These are phyloP conservation scores for Ganoderma sinense DNA, from an alignment of 1,284 basidiomycete genomes.

Conservation along the genomic window DNA sequence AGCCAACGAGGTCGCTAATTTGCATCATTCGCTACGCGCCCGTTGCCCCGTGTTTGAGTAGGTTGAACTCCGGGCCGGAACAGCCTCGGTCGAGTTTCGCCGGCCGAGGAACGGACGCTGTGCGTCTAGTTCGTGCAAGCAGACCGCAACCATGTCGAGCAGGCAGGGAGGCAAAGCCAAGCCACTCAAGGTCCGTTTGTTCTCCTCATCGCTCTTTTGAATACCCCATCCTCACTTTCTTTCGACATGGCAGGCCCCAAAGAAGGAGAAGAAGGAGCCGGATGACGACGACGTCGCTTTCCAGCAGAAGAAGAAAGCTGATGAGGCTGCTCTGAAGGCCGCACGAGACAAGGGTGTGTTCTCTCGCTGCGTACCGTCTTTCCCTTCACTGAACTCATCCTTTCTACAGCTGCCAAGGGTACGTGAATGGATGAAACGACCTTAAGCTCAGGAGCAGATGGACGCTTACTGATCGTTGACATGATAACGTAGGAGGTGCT, in stretches of 20 bases:
- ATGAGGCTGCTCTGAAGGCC: conserved; percentile 72
- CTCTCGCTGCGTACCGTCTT: neutral
- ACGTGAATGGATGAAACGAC: conserved; percentile 32
- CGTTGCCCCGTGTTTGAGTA: neutral
- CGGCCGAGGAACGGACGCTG: neutral
- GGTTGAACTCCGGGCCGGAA: neutral
- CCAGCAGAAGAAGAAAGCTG: conserved; percentile 78
- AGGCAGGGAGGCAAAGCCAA: conserved; percentile 85
- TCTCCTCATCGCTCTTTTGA: neutral
- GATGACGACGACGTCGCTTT: conserved; percentile 75
- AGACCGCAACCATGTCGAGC: conserved; percentile 58
- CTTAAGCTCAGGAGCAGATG: neutral
- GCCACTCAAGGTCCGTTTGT: conserved; percentile 65
- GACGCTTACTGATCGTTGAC: conserved; percentile 10
- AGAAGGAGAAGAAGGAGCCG: conserved; percentile 79
- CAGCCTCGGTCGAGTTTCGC: neutral
- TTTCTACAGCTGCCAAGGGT: conserved; percentile 68
- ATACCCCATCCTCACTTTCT: neutral
- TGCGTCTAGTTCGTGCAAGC: conserved; percentile 14
- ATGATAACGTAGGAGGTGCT: conserved; percentile 58
- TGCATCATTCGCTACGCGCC: too few species aligned
- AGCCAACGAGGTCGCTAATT: too few species aligned
- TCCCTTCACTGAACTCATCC: conserved; percentile 9
- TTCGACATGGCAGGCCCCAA: conserved; percentile 62
- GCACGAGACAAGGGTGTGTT: conserved; percentile 71